These are phyloP conservation scores for Trypanosoma scelopori DNA, from an alignment of 208 protist genomes.

Conservation along the genomic window DNA sequence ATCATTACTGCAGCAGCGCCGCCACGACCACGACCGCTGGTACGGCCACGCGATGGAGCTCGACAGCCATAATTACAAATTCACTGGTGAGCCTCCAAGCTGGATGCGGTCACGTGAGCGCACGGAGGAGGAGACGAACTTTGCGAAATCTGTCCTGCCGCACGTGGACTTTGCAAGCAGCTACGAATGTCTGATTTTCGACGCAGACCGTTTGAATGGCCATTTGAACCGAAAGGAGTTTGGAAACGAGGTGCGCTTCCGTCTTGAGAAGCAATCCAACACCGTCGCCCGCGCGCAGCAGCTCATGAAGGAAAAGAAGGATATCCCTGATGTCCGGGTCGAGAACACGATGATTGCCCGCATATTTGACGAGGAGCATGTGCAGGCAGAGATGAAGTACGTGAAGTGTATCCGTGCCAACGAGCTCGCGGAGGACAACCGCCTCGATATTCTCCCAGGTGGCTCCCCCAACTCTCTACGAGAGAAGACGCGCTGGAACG, in stretches of 20 bases:
- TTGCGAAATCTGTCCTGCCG: constrained; percentile 70
- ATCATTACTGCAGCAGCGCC: constrained; percentile 48
- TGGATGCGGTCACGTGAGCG: constrained; percentile 74
- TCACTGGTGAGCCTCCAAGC: constrained; percentile 69
- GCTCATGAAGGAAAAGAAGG: constrained; percentile 67
- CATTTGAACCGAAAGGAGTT: constrained; percentile 87
- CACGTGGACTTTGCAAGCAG: constrained; percentile 83
- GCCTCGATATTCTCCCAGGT: constrained; percentile 84
- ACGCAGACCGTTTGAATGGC: constrained; percentile 79
- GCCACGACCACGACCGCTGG: constrained; percentile 85
- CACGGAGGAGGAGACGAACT: constrained; percentile 82
- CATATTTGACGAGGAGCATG: constrained; percentile 88
- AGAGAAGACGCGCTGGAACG: constrained; percentile 88
- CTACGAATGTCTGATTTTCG: constrained; percentile 84
- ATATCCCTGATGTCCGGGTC: constrained; percentile 37
- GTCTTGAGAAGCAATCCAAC: constrained; percentile 87
- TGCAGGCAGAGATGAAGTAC: constrained; percentile 90
- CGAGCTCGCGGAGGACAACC: constrained; percentile 87
- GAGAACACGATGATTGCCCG: constrained; percentile 83
- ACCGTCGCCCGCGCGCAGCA: constrained; percentile 84
- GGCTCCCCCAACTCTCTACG: constrained; percentile 84
- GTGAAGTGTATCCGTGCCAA: constrained; percentile 90
- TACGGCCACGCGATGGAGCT: constrained; percentile 84
- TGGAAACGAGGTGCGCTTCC: constrained; percentile 81
- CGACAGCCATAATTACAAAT: constrained; percentile 86